Percentiles rank a stretch among this genome's conserved stretches.
phyloP scores from a whole-genome alignment of 257 asterid species.

The Thymus mandschuricus region DNA sequence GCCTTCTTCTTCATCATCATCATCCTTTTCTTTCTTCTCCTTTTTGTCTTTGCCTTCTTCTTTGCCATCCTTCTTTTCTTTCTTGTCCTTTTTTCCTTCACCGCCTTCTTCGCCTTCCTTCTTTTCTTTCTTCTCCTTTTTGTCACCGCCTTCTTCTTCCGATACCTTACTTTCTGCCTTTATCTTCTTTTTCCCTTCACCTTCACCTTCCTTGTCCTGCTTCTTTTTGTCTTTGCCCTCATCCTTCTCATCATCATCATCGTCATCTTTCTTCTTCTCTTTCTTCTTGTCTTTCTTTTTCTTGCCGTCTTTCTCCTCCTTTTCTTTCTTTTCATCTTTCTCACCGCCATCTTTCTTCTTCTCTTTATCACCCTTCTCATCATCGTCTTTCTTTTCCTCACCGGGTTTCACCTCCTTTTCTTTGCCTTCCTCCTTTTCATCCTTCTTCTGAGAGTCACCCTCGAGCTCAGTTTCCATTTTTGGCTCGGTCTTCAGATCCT shows the following conservation, averaged over 20 bases:
- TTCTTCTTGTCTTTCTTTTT: background rate
- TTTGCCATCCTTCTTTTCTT: background rate
- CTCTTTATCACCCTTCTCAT: background rate
- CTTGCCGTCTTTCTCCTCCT: background rate
- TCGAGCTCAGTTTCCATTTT: background rate
- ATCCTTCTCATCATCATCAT: background rate
- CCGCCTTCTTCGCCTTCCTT: background rate
- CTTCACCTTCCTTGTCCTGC: background rate
- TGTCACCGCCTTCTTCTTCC: background rate
- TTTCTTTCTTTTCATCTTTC: background rate
- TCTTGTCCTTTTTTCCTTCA: background rate
- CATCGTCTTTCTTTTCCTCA: background rate
- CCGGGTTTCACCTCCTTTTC: background rate
- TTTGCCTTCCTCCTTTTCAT: background rate
- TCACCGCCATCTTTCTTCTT: background rate
- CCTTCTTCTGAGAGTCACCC: slow-evolving; percentile 35
- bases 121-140: background rate
- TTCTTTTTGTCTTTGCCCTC: background rate
- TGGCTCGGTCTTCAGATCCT: slow-evolving; percentile 64
- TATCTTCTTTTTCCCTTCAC: background rate
- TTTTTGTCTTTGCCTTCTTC: background rate
- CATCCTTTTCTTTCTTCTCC: background rate
- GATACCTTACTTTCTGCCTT: background rate
- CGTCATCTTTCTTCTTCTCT: background rate
- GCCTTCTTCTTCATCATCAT: background rate